These are phyloP conservation scores for Fusarium oxysporum DNA, from an alignment of 2,329 filamentous ascomycete genomes.

Conservation along the genomic window DNA sequence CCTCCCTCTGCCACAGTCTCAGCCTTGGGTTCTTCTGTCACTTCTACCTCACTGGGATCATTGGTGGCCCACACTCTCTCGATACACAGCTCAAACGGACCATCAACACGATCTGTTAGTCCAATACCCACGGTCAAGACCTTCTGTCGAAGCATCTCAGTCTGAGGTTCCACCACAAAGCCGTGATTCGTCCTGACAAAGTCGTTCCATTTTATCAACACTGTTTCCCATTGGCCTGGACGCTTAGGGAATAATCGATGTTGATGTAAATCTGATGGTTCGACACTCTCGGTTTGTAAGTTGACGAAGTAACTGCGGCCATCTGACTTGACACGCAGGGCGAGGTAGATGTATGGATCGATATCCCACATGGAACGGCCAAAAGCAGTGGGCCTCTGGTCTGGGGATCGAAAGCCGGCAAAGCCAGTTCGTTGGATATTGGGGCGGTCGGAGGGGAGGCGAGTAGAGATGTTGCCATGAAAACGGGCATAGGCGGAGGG, in stretches of 20 bases:
- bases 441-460: constrained; percentile 80
- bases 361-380: constrained; percentile 89
- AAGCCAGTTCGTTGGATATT: constrained; percentile 84
- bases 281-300: constrained; percentile 92
- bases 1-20: constrained; percentile 37
- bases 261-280: constrained; percentile 95
- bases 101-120: constrained; percentile 87
- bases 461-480: constrained; percentile 87
- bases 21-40: constrained; percentile 26
- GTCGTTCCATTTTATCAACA: constrained; percentile 89
- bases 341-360: constrained; percentile 88
- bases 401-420: constrained; percentile 88
- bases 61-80: constrained; percentile 94
- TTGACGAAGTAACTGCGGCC: constrained; percentile 95
- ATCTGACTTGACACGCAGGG: constrained; percentile 88
- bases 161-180: constrained; percentile 91
- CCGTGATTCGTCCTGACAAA: constrained; percentile 97
- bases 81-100: constrained; percentile 88
- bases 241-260: constrained; percentile 85
- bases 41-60: constrained; percentile 46
- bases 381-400: constrained; percentile 83
- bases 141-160: constrained; percentile 87
- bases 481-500: constrained; percentile 75
- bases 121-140: constrained; percentile 88
- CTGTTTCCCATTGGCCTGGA: constrained; percentile 92